Percentiles rank a stretch among this genome's conserved stretches.
These are phyloP conservation scores for Tremella mesenterica DNA, from an alignment of 768 basidiomycete species.

Conservation along the genomic window DNA sequence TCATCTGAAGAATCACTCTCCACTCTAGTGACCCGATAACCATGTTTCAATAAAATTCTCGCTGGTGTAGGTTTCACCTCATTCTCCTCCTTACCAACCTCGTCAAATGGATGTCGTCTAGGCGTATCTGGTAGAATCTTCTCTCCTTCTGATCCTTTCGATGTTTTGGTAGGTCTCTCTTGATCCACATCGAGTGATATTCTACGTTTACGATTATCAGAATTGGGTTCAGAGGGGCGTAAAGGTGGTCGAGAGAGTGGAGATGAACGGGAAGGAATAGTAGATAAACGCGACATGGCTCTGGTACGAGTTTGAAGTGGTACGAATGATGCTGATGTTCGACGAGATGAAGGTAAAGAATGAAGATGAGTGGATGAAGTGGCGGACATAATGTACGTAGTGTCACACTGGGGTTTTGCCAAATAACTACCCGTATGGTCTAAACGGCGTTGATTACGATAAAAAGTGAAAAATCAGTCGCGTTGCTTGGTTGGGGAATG, in stretches of 20 bases:
- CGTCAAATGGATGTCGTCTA: too few species aligned
- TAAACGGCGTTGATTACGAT: neutral
- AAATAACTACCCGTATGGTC: neutral
- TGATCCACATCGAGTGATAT: neutral
- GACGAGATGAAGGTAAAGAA: neutral
- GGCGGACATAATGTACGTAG: too few species aligned
- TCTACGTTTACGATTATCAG: neutral
- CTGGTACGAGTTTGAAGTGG: neutral
- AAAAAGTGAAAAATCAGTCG: neutral
- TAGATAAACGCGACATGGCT: neutral
- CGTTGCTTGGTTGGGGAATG: too few species aligned
- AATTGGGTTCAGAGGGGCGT: neutral
- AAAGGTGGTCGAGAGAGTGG: too few species aligned
- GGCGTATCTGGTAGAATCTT: neutral
- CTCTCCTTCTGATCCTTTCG: neutral
- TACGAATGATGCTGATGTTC: neutral
- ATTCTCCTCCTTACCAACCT: neutral
- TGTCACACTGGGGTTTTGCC: too few species aligned
- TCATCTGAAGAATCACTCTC: neutral
- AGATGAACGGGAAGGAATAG: too few species aligned
- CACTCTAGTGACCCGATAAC: neutral
- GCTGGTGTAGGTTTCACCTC: neutral
- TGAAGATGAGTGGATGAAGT: neutral
- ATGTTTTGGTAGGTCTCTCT: neutral
- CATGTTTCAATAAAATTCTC: neutral